Evolutionary conservation across 1,284 basidiomycete genomes (phyloP).

Genomic region (Kalmanozyma brasiliensis): DNA sequence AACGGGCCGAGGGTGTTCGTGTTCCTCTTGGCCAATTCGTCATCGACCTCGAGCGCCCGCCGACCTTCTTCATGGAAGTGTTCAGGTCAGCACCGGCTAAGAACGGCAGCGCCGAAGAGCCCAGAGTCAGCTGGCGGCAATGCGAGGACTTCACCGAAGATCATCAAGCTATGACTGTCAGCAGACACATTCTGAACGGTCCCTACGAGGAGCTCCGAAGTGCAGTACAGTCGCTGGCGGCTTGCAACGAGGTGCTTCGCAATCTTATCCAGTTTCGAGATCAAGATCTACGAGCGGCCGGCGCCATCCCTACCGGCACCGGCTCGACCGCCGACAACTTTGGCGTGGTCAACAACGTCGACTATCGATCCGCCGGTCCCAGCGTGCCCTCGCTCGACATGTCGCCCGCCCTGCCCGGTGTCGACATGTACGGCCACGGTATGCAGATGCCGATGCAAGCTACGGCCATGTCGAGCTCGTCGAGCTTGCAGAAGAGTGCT

Average conservation of each 20-base stretch:
- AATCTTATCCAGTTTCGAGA: conserved; percentile 36
- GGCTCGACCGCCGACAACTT: conserved; percentile 40
- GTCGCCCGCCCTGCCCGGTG: not conserved
- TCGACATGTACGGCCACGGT: conserved; percentile 16
- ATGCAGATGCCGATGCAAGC: conserved; percentile 27
- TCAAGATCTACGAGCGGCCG: conserved; percentile 16
- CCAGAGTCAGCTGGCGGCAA: conserved; percentile 57
- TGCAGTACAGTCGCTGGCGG: conserved; percentile 41
- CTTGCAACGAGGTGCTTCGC: conserved; percentile 31
- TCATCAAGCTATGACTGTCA: conserved; percentile 50
- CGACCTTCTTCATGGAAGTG: conserved; percentile 63
- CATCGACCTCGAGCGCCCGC: conserved; percentile 53
- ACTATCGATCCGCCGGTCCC: conserved; percentile 5
- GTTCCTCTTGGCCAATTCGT: conserved; percentile 48
- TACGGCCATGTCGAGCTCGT: conserved; percentile 13
- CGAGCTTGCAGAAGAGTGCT: conserved; percentile 12
- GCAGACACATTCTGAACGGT: conserved; percentile 52
- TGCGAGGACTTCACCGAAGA: conserved; percentile 63
- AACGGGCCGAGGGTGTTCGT: conserved; percentile 50
- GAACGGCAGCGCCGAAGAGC: conserved; percentile 19
- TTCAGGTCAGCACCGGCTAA: conserved; percentile 45
- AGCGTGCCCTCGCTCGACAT: conserved; percentile 9
- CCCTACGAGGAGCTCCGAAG: conserved; percentile 52
- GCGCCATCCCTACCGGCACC: conserved; percentile 28
- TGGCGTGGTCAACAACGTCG: conserved; percentile 13